phyloP scores from a whole-genome alignment of 2,329 filamentous ascomycete genomes.

The Talaromyces atroroseus region DNA sequence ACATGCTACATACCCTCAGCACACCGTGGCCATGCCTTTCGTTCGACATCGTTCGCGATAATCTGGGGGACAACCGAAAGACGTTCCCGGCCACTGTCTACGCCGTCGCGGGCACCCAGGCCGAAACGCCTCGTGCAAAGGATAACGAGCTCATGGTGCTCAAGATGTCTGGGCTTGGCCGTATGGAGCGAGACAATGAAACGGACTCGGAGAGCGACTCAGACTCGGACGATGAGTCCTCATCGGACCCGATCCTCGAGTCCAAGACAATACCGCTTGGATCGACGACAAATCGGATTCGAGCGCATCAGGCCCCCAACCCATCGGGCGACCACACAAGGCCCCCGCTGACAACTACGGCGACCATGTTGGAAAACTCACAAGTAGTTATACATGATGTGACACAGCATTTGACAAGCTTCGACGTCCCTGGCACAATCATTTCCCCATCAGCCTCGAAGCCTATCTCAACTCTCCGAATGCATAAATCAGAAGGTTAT shows the following conservation, averaged over 20 bases:
- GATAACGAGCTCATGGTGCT: constrained; percentile 95
- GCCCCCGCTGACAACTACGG: constrained; percentile 76
- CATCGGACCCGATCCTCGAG: constrained; percentile 84
- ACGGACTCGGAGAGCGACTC: constrained; percentile 66
- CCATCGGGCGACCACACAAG: constrained; percentile 57
- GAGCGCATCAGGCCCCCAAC: constrained; percentile 72
- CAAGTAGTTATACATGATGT: constrained; percentile 92
- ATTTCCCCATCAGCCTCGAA: constrained; percentile 81
- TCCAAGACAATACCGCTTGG: constrained; percentile 80
- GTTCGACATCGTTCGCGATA: constrained; percentile 84
- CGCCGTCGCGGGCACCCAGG: constrained; percentile 90
- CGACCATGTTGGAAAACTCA: constrained; percentile 85
- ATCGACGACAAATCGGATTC: constrained; percentile 90
- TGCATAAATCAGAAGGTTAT: constrained; percentile 92
- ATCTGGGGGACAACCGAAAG: constrained; percentile 79
- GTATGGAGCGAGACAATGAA: constrained; percentile 70
- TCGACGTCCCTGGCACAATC: constrained; percentile 79
- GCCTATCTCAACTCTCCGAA: constrained; percentile 77
- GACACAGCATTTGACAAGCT: constrained; percentile 78
- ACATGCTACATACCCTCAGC: constrained; percentile 92
- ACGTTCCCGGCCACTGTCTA: constrained; percentile 96
- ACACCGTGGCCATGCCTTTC: constrained; percentile 96
- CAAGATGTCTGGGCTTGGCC: constrained; percentile 88
- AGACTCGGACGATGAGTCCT: constrained; percentile 65
- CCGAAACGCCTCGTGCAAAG: constrained; percentile 64